Conservation (phyloP, 768 basidiomycete genomes). For the Trametes elegans region DNA sequence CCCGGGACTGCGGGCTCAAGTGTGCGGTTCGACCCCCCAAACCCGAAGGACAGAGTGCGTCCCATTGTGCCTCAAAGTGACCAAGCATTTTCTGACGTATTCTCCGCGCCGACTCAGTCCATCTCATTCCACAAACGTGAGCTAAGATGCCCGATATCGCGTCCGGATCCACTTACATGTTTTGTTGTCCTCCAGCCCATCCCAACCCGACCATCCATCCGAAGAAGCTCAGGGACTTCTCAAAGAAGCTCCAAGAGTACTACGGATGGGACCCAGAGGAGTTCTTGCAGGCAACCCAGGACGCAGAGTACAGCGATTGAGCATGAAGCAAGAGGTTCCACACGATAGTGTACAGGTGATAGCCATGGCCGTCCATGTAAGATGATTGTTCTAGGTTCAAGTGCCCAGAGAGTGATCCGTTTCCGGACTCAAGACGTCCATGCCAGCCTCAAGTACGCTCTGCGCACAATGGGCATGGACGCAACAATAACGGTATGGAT, state of each 20-base stretch:
- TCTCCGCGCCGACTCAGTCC: conserved; percentile 48
- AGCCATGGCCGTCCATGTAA: too few relatives aligned
- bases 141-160: not conserved
- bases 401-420: too few relatives aligned
- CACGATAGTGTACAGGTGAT: too few relatives aligned
- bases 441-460: too few relatives aligned
- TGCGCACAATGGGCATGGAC: too few relatives aligned
- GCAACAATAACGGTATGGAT: too few relatives aligned
- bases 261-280: conserved; percentile 66
- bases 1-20: conserved; percentile 79
- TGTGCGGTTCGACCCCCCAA: conserved; percentile 78
- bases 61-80: not conserved
- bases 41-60: conserved; percentile 45
- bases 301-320: conserved; percentile 2
- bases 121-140: conserved; percentile 79
- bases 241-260: conserved; percentile 54
- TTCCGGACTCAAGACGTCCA: too few relatives aligned
- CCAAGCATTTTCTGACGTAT: not conserved
- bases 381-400: too few relatives aligned
- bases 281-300: conserved; percentile 29
- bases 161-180: not conserved
- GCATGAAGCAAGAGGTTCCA: too few relatives aligned
- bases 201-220: conserved; percentile 66
- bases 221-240: conserved; percentile 47
- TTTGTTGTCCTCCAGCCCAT: conserved; percentile 48